Evolutionary conservation across 345 rosid genomes (phyloP), one percentile per base, ranked within the genome.

Genomic region (Populus ilicifolia): DNA sequence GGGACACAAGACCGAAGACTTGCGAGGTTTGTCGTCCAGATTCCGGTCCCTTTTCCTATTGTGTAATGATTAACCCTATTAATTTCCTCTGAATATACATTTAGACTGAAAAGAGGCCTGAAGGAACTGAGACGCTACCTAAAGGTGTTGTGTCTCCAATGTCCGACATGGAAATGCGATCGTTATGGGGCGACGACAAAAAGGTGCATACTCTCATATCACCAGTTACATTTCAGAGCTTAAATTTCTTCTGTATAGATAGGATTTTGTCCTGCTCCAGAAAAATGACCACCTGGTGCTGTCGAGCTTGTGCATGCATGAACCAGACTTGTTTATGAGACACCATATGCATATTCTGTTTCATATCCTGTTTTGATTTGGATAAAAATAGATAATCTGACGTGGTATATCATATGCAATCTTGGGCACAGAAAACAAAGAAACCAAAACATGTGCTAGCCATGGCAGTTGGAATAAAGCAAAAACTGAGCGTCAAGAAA

Each of bases 391-490:
- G 50, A 46, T 46, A 4, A 46, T 46, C 6, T 46, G 50, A 46
- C 50, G 14, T 46, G 1, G 50, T 46, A 46, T 46, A 46, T 46
- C 2, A 41, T 41, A 10, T 62, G 23, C 66, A 63, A 2, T 5
- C 38, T 81, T 72, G 68, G 23, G 43, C 67, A 29, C 69, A 88
- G 95, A 90, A 85, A 10, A 79, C 86, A 52, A 88, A 87, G 69
- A 78, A 72, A 44, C 41, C 84, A 56, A 85, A 21, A 72, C 88
- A 78, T 88, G 88, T 94, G 33, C 76, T 94, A 62, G 98, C 96
- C 71, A 86, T 94, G 83, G 89, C 96, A 71, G 92, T 79, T 5
- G 98, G 97, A 68, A 85, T 86, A 71, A 85, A 83, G 86, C 97
- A 94, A 67, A 90, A 89, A 63, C 84, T 85, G 77, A 88, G 79